Percentiles rank a stretch among this genome's conserved stretches.
Conservation (phyloP, 2,329 filamentous ascomycete species). For the Emergomyces orientalis region DNA sequence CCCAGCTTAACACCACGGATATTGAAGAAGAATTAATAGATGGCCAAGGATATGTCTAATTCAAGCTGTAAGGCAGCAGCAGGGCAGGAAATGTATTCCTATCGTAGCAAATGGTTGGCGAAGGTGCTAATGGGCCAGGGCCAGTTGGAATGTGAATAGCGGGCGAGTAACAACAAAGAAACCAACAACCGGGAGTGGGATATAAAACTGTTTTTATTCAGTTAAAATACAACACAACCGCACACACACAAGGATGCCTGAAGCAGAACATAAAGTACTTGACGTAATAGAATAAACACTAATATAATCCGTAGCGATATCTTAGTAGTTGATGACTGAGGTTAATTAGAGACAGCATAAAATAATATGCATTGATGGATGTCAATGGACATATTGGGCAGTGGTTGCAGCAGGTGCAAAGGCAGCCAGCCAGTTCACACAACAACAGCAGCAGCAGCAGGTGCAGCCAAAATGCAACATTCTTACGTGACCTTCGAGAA, state of each 20-base stretch:
- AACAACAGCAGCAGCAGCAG: no score
- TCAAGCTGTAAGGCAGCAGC: neutral
- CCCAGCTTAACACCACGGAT: neutral
- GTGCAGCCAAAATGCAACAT: neutral
- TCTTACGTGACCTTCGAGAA: neutral
- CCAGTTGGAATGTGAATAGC: conserved; percentile 4
- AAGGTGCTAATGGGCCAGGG: neutral
- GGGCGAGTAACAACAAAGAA: conserved; percentile 2
- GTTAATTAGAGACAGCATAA: neutral
- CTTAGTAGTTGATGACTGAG: neutral
- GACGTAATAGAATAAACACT: neutral
- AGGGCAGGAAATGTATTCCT: neutral
- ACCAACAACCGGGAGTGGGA: neutral
- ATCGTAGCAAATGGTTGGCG: neutral
- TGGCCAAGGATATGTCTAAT: neutral
- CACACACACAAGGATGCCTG: neutral
- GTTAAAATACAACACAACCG: no score
- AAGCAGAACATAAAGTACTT: neutral
- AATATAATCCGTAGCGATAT: neutral
- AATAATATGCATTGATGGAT: neutral
- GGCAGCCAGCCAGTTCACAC: neutral
- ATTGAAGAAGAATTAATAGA: neutral
- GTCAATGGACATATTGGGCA: neutral
- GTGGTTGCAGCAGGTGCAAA: neutral
- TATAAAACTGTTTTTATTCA: neutral